These are phyloP conservation scores for Pueraria montana DNA, from an alignment of 306 rosid genomes.

Conservation along the genomic window DNA sequence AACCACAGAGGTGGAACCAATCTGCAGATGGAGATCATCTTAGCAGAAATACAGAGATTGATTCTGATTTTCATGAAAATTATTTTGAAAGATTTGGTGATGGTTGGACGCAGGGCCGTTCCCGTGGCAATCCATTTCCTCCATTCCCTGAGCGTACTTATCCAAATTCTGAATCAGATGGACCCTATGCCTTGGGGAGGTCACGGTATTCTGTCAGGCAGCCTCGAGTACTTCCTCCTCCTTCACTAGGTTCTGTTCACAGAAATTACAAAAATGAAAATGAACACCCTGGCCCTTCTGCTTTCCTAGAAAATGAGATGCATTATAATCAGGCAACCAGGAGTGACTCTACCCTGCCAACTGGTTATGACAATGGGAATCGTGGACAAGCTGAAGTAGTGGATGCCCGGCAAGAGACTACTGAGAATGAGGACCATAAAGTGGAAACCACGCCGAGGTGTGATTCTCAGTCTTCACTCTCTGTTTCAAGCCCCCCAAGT, in stretches of 20 bases:
- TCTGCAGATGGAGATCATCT: slow-evolving; percentile 73
- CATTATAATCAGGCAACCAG: slow-evolving; percentile 63
- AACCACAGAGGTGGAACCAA: slow-evolving; percentile 81
- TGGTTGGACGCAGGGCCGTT: slow-evolving; percentile 73
- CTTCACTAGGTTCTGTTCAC: slow-evolving; percentile 69
- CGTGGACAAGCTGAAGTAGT: slow-evolving; percentile 62
- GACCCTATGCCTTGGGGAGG: slow-evolving; percentile 78
- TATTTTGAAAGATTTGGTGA: slow-evolving; percentile 77
- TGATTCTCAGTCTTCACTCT: slow-evolving; percentile 96
- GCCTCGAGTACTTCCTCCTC: slow-evolving; percentile 98
- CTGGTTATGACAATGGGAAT: slow-evolving; percentile 61
- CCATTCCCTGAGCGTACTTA: slow-evolving; percentile 68
- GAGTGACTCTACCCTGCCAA: slow-evolving; percentile 60
- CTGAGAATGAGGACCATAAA: slow-evolving; percentile 61
- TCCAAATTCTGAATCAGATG: slow-evolving; percentile 77
- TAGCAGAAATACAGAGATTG: slow-evolving; percentile 69
- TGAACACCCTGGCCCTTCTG: slow-evolving; percentile 65
- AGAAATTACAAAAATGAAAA: slow-evolving; percentile 65
- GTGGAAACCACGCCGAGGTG: slow-evolving; percentile 69
- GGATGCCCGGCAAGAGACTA: slow-evolving; percentile 59
- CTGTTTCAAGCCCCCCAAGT: slow-evolving; percentile 93
- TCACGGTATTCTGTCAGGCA: slow-evolving; percentile 83
- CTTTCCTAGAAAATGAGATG: slow-evolving; percentile 70
- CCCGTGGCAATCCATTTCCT: slow-evolving; percentile 67
- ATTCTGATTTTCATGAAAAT: slow-evolving; percentile 76